phyloP scores from a whole-genome alignment of 2,329 filamentous ascomycete species.

The Colletotrichum siamense region DNA sequence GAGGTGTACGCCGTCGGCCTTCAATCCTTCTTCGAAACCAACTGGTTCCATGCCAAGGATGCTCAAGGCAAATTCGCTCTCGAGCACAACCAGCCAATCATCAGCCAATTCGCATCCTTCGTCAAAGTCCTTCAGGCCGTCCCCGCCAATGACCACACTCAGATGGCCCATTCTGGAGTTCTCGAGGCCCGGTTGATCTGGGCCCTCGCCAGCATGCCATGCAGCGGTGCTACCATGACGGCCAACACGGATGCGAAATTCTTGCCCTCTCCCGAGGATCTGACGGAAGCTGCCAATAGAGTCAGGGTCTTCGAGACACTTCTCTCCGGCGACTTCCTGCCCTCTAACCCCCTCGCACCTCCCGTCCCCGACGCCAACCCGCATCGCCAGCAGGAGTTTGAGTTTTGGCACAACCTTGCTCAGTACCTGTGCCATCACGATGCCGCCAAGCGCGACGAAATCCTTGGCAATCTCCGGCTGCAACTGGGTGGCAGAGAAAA shows the following conservation, averaged over 20 bases:
- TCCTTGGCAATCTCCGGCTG: conserved; percentile 68
- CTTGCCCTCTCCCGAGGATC: conserved; percentile 61
- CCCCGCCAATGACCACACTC: conserved; percentile 52
- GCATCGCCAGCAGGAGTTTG: conserved; percentile 66
- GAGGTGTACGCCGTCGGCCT: conserved; percentile 79
- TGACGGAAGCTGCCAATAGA: conserved; percentile 70
- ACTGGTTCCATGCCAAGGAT: conserved; percentile 73
- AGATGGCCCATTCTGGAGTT: conserved; percentile 58
- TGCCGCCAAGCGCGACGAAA: conserved; percentile 65
- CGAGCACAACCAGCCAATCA: conserved; percentile 59
- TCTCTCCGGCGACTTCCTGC: conserved; percentile 73
- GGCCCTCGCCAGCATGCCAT: conserved; percentile 59
- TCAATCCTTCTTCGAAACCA: conserved; percentile 79
- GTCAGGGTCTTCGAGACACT: conserved; percentile 79
- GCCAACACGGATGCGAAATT: conserved; percentile 37
- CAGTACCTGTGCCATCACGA: conserved; percentile 68
- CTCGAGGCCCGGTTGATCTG: conserved; percentile 66
- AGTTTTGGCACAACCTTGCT: conserved; percentile 84
- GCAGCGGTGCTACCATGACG: conserved; percentile 37
- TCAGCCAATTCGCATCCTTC: conserved; percentile 72
- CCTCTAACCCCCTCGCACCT: conserved; percentile 58
- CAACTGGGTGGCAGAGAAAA: conserved; percentile 84
- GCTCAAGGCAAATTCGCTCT: conserved; percentile 49
- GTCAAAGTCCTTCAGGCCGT: conserved; percentile 59
- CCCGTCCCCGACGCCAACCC: conserved; percentile 57